These are phyloP conservation scores for Plectranthus barbatus DNA, from an alignment of 257 asterid genomes.

Conservation along the genomic window DNA sequence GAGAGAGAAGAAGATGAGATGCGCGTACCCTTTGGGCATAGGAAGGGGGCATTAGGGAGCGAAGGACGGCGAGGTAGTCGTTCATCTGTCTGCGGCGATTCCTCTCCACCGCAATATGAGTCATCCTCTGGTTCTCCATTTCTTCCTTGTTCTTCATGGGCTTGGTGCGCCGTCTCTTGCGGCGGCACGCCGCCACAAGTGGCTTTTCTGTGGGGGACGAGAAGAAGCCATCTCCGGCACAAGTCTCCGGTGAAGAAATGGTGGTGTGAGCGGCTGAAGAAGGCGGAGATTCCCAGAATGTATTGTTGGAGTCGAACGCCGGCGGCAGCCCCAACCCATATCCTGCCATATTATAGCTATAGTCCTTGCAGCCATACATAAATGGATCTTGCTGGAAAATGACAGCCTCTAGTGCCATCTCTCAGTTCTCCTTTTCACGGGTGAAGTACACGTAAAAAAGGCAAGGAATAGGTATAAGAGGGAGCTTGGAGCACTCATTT, in stretches of 20 bases:
- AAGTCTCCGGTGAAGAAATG: conserved; percentile 24
- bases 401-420: conserved; percentile 53
- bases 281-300: conserved; percentile 25
- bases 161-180: conserved; percentile 48
- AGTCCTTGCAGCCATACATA: conserved; percentile 23
- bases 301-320: not conserved
- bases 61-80: conserved; percentile 65
- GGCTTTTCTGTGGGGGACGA: conserved; percentile 8
- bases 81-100: conserved; percentile 82
- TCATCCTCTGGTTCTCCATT: conserved; percentile 72
- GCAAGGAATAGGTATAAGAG: too few species aligned
- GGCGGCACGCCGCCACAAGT: conserved; percentile 29
- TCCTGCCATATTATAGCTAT: conserved; percentile 6
- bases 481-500: conserved; percentile 27
- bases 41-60: conserved; percentile 76
- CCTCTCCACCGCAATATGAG: conserved; percentile 81
- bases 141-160: conserved; percentile 55
- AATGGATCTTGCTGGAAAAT: conserved; percentile 48
- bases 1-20: too few species aligned
- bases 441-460: too few species aligned
- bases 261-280: conserved; percentile 13
- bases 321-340: not conserved
- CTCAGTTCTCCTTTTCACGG: too few species aligned
- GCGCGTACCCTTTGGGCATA: conserved; percentile 59
- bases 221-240: not conserved